A percentile compares a stretch with the other conserved stretches of the same genome.
These are phyloP conservation scores for Penicillium soppii DNA, from an alignment of 495 filamentous ascomycete species.

Conservation along the genomic window DNA sequence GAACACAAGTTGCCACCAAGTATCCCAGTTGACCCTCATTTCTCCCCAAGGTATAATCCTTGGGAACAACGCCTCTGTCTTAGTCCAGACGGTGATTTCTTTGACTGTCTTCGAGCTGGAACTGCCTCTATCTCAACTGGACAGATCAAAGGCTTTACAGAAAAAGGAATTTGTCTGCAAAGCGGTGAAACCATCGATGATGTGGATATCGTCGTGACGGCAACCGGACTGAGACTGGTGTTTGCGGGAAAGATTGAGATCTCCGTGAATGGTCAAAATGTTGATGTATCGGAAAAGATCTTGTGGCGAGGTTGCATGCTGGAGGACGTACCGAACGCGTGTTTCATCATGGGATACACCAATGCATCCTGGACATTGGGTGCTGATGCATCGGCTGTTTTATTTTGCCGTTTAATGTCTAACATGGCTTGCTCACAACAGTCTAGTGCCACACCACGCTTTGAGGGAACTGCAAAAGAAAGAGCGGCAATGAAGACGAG, in stretches of 20 bases:
- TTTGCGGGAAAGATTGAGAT: constrained; percentile 27
- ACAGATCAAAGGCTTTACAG: constrained; percentile 53
- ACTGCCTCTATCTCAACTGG: constrained; percentile 31
- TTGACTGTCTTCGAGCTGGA: not conserved
- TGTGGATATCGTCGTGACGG: constrained; percentile 67
- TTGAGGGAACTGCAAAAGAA: too few relatives aligned
- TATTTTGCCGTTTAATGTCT: constrained; percentile 28
- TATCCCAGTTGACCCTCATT: constrained; percentile 59
- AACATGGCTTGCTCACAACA: too few relatives aligned
- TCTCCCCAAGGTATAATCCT: constrained; percentile 62
- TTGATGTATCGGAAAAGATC: constrained; percentile 27
- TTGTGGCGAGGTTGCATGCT: constrained; percentile 44
- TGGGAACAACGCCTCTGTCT: constrained; percentile 57
- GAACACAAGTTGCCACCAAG: too few relatives aligned
- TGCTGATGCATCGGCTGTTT: constrained; percentile 28
- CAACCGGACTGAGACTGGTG: constrained; percentile 52
- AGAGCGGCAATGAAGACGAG: too few relatives aligned
- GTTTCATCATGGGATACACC: constrained; percentile 37
- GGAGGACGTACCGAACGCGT: constrained; percentile 39
- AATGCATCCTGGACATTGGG: constrained; percentile 46
- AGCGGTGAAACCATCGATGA: constrained; percentile 50
- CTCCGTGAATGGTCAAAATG: constrained; percentile 22
- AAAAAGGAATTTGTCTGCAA: constrained; percentile 49
- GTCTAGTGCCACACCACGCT: too few relatives aligned
- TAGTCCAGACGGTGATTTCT: constrained; percentile 7